These are phyloP conservation scores for Gardenia jasminoides DNA, from an alignment of 257 asterid genomes.

Conservation along the genomic window DNA sequence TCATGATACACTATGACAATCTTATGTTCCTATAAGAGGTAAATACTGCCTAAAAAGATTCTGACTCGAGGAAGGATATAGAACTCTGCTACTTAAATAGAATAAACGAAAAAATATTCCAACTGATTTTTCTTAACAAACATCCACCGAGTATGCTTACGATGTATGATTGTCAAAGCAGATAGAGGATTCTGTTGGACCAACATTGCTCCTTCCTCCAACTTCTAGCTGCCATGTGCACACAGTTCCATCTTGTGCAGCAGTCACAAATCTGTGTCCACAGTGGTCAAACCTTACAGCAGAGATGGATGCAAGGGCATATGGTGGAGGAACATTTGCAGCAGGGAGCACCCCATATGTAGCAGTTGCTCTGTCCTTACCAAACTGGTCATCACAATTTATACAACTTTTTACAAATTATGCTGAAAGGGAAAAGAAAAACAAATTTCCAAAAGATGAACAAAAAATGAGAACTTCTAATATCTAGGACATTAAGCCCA, in stretches of 20 bases:
- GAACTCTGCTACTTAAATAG: not conserved
- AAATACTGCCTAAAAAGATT: not conserved
- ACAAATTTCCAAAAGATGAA: not conserved
- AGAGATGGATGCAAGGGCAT: constrained; percentile 86
- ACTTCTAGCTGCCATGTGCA: constrained; percentile 99
- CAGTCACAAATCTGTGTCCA: constrained; percentile 93
- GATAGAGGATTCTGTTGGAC: constrained; percentile 80
- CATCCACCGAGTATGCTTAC: constrained; percentile 44
- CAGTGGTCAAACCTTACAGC: constrained; percentile 81
- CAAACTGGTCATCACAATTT: constrained; percentile 60
- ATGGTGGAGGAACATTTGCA: constrained; percentile 92
- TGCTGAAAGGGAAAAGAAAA: constrained; percentile 1
- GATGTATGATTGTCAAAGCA: constrained; percentile 90
- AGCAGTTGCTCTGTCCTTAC: constrained; percentile 84
- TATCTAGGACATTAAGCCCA: not conserved
- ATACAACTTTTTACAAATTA: constrained; percentile 28
- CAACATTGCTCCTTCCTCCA: constrained; percentile 89
- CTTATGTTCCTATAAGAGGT: not conserved
- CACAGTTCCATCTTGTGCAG: constrained; percentile 92
- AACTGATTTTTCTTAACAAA: not conserved
- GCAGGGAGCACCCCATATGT: constrained; percentile 98
- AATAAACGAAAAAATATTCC: not conserved
- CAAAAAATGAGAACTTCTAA: not conserved
- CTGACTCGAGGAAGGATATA: not conserved
- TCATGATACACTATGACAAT: not conserved